Base-by-base conservation (phyloP, 2,329 filamentous ascomycete species). In the Elsinoe batatas region DNA sequence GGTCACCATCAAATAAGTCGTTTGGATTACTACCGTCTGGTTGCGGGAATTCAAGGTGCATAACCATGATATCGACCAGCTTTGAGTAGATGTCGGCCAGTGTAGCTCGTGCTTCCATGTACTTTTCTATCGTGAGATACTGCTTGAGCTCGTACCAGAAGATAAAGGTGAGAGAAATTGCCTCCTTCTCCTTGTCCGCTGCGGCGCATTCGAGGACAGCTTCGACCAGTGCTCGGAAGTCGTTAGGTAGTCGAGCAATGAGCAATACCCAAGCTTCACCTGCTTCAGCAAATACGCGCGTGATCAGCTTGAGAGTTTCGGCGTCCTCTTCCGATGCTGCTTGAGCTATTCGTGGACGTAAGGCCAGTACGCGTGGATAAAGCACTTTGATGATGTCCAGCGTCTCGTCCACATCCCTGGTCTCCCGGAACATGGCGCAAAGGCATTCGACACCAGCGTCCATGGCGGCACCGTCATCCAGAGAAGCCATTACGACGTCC, bases 81-180 rank as follows among this genome's bases (percentile, higher is more conserved):
- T 87, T 86, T 1, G 89, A 87, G 71, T 89, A 98, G 46, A 96
- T 75, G 61, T 94, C 88, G 35, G 88, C 77, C 56, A 89, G 81
- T 63, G 87, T 79, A 60, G 89, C 71, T 53, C 91, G 83, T 38
- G 91, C 87, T 64, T 90, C 80, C 53, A 88, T 87, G 68, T 96
- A 98, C 62, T 85, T 85, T 35, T 97, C 91, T 54, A 98, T 72
- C 1, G 91, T 90, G 47, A 98, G 78, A 68, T 95, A 96, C 69
- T 96, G 90, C 76, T 98, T 98, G 46, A 98, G 79, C 67, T 98
- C 93, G 68, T 94, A 97, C 93, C 93, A 98, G 74, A 98, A 97
- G 62, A 83, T 83, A 72, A 98, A 98, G 0, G 94, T 98, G 64
- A 93, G 83, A 54, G 89, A 88, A 60, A 98, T 90, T 3, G 91